Evolutionary conservation across 164 flowering plant species (phyloP), one percentile per base, ranked within the genome.

Genomic region (Echeveria elegans): DNA sequence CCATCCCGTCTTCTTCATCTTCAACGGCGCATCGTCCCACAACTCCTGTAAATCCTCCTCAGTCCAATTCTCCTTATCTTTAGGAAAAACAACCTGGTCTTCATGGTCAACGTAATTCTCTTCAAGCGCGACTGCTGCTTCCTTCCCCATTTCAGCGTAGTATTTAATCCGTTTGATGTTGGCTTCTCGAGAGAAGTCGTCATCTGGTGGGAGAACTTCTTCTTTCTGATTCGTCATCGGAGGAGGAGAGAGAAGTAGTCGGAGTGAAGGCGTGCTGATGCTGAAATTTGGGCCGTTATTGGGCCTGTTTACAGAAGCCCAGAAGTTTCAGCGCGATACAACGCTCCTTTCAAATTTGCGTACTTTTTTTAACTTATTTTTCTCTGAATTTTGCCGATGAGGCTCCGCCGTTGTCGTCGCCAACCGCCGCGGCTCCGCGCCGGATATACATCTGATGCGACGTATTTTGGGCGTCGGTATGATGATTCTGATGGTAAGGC

Each of bases 11-110:
- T 85, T 83, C 30, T 73, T 77, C 75, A 65, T 67, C 29, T 45
- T 67, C 19, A 73, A 0, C 4, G 98, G 98, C 31, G 81, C 91
- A 47, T 90, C 96, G 0, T 77, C 88, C 97, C 98, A 93, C 0
- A 81, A 58, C 85, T 93, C 98, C 78, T 61, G 41, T 66, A 89
- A 48, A 56, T 90, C 95, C 78, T 85, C 82, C 79, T 93, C 98
- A 40, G 60, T 76, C 98, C 98, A 93, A 0, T 81, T 80, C 82
- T 93, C 98, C 0, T 76, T 82, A 72, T 93, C 98, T 30, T 75
- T 41, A 0, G 97, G 97, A 65, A 93, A 90, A 72, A 90, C 74
- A 62, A 74, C 90, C 6, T 43, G 63, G 52, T 86, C 92, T 30
- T 85, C 86, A 9, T 71, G 12, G 53, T 19, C 37, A 1, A 38